Evolutionary conservation across 208 protist genomes (phyloP).

Genomic region (Leishmania tarentolae): DNA sequence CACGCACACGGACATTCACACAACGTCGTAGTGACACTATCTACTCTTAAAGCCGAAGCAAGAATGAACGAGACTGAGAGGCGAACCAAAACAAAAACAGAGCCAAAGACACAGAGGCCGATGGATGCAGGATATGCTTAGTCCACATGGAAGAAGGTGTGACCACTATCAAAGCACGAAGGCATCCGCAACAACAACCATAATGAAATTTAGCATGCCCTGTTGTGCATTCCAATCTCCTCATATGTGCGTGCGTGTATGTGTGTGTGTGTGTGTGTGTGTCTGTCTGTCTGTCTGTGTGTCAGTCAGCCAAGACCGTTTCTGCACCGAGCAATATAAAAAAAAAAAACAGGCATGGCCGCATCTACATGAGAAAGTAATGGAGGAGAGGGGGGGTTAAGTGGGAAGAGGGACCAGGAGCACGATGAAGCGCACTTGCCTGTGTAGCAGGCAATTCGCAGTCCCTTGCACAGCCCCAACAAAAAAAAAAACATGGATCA

Average conservation of each 20-base stretch:
- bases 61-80: slow-evolving; percentile 1
- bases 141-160: no score
- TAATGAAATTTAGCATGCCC: background rate
- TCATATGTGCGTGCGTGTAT: background rate
- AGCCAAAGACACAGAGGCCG: no score
- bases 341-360: background rate
- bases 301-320: background rate
- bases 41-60: slow-evolving; percentile 9
- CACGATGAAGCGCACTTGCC: background rate
- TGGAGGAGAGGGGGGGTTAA: no score
- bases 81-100: no score
- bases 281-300: background rate
- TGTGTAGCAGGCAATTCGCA: background rate
- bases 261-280: background rate
- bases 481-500: no score
- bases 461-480: no score
- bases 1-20: background rate
- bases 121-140: no score
- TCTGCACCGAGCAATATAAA: background rate
- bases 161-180: no score
- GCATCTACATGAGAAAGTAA: no score
- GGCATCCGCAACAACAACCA: background rate
- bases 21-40: background rate
- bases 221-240: background rate
- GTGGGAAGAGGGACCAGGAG: background rate